Evolutionary conservation across 495 filamentous ascomycete species (phyloP), one percentile per base, ranked within the genome.

Genomic region (Haplographium delicatum): DNA sequence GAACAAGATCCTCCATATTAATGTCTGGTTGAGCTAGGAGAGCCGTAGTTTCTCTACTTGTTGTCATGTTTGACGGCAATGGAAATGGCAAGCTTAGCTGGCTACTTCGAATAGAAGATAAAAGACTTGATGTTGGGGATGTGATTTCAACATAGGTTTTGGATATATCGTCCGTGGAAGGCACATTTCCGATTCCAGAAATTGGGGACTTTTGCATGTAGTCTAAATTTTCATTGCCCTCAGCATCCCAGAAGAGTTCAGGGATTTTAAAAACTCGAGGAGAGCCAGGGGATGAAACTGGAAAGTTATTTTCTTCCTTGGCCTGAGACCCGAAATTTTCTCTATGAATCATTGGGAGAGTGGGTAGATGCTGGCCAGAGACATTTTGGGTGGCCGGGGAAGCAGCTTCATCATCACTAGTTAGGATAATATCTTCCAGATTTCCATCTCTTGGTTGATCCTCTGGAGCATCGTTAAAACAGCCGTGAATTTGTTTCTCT

Each of bases 81-180:
- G n/a, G n/a, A n/a, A n/a, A 31, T 20, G 50, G 37, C 1, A 45
- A 18, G n/a, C 5, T 28, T 7, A n/a, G 16, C 15, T 51, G 50
- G 23, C 33, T 53, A 2, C 8, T 20, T 11, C 52, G 46, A 26
- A 27, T 44, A 28, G 45, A 57, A 11, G 56, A 57, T 4, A 57
- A 46, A 13, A 42, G 25, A 27, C 52, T 62, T 40, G 48, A 53
- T 13, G 16, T 26, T 27, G 50, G 49, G 9, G 59, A 59, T 15
- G 59, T 58, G 27, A 62, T 50, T 11, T 28, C 48, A 22, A 57
- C 53, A 52, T 59, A 62, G 18, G 44, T 54, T 31, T 11, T 47
- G 5, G 59, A 62, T 39, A 62, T 59, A 8, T 57, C 56, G 25
- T 62, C 59, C 13, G 26, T 37, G 22, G 11, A 19, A 3, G 11